phyloP scores from a whole-genome alignment of 345 rosid species.

The Hirschfeldia incana region DNA sequence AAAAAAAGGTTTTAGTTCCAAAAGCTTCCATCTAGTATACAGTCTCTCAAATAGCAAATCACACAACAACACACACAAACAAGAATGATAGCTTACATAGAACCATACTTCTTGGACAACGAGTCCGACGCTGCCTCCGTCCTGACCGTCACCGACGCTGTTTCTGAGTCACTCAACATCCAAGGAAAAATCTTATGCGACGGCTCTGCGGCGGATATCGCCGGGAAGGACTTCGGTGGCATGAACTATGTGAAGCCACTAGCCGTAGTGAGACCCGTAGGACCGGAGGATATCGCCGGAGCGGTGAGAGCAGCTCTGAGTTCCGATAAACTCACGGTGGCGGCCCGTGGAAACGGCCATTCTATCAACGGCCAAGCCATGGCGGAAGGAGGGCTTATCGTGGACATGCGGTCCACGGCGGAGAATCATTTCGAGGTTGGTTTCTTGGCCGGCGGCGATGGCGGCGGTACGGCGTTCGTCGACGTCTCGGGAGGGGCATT shows the following conservation, averaged over 20 bases:
- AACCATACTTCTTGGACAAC: constrained; percentile 61
- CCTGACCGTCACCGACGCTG: constrained; percentile 31
- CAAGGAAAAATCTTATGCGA: constrained; percentile 52
- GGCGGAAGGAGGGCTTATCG: constrained; percentile 78
- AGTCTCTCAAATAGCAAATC: constrained; percentile 5
- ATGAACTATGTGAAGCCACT: constrained; percentile 55
- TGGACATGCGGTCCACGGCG: constrained; percentile 75
- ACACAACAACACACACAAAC: constrained; percentile 6
- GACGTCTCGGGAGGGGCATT: constrained; percentile 93
- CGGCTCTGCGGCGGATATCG: constrained; percentile 34
- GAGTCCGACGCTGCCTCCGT: constrained; percentile 53
- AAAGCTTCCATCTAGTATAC: constrained; percentile 13
- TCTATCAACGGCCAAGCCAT: constrained; percentile 97
- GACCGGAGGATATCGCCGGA: constrained; percentile 65
- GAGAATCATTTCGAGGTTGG: constrained; percentile 46
- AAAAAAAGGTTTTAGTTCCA: constrained; percentile 21
- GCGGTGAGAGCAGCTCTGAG: constrained; percentile 52
- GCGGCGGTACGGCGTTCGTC: constrained; percentile 35
- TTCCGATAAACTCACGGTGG: constrained; percentile 70
- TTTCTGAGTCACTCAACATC: constrained; percentile 56
- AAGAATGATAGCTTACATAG: constrained; percentile 82
- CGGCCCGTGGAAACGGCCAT: constrained; percentile 98
- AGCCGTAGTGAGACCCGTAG: constrained; percentile 60
- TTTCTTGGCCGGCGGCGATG: background rate
- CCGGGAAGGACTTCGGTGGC: constrained; percentile 86